Conservation (phyloP, 2,329 filamentous ascomycete species). For the Knufia petricola region DNA sequence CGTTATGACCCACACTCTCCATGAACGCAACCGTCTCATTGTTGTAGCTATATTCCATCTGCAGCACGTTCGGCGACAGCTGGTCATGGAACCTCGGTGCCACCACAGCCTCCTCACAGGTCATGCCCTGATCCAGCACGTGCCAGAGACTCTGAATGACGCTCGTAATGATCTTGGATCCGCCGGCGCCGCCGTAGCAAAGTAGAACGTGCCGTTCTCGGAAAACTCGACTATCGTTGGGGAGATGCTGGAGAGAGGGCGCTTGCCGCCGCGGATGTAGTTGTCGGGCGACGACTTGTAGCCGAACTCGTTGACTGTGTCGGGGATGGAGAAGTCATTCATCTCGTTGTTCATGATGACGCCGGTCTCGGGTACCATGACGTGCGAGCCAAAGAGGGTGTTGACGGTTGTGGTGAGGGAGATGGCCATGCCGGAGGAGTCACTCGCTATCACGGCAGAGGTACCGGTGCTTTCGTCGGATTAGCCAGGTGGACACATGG, state of each 20-base stretch:
- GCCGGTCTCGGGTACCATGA: conserved; percentile 77
- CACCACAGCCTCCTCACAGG: conserved; percentile 51
- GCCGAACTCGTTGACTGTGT: conserved; percentile 68
- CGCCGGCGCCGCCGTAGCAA: conserved; percentile 69
- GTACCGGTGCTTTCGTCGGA: conserved; percentile 53
- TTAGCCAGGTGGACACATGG: no score
- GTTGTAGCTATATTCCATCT: conserved; percentile 61
- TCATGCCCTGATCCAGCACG: conserved; percentile 56
- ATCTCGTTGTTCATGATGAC: conserved; percentile 62
- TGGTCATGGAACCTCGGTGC: conserved; percentile 71
- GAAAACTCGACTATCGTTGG: conserved; percentile 66
- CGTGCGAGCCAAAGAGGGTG: conserved; percentile 67
- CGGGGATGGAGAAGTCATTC: conserved; percentile 79
- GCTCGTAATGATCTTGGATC: conserved; percentile 71
- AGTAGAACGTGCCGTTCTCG: conserved; percentile 54
- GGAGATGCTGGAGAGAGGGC: conserved; percentile 72
- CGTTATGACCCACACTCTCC: conserved; percentile 56
- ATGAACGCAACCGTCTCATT: conserved; percentile 56
- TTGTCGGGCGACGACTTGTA: conserved; percentile 72
- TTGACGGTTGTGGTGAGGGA: conserved; percentile 83
- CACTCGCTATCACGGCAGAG: conserved; percentile 52
- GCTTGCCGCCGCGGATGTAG: conserved; percentile 70
- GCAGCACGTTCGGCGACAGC: conserved; percentile 59
- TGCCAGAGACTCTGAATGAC: conserved; percentile 67
- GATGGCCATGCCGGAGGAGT: conserved; percentile 63